Evolutionary conservation across 192 early-diverging fungal genomes (phyloP).

Genomic region (Coemansia javaensis): DNA sequence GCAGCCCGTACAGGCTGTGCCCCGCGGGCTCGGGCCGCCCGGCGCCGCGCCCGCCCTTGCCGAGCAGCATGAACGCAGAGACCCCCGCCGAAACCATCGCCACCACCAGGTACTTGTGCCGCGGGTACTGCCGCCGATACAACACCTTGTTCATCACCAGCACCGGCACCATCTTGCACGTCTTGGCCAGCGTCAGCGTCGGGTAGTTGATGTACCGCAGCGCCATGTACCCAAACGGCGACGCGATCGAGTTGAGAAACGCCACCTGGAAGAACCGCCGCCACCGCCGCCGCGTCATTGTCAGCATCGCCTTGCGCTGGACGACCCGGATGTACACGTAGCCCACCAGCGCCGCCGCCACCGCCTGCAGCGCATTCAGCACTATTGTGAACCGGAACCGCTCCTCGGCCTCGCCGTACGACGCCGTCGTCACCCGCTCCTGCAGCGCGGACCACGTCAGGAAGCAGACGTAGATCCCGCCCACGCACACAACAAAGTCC

Average conservation of each 20-base stretch:
- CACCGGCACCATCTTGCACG: constrained; percentile 94
- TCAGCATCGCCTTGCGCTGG: constrained; percentile 40
- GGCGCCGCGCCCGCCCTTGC: constrained; percentile 8
- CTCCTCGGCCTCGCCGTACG: constrained; percentile 64
- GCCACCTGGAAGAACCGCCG: constrained; percentile 73
- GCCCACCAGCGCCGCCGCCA: constrained; percentile 71
- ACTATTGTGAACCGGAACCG: constrained; percentile 89
- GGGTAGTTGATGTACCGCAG: constrained; percentile 95
- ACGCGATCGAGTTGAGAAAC: constrained; percentile 66
- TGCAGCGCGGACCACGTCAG: constrained; percentile 94
- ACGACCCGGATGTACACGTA: constrained; percentile 66
- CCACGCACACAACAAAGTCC: constrained; percentile 63
- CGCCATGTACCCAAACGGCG: constrained; percentile 91
- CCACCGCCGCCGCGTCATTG: constrained; percentile 45
- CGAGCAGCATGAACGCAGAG: constrained; percentile 85
- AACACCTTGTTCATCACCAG: constrained; percentile 92
- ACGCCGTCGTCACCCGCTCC: constrained; percentile 82
- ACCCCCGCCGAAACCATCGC: constrained; percentile 85
- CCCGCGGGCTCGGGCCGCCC: constrained; percentile 30
- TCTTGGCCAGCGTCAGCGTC: constrained; percentile 94
- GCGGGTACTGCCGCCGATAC: constrained; percentile 80
- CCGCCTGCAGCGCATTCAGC: constrained; percentile 81
- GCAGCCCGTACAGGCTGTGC: constrained; percentile 73
- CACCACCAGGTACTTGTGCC: constrained; percentile 86
- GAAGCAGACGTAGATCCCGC: constrained; percentile 92